Conservation (phyloP, 2,329 filamentous ascomycete genomes). For the Nigrograna mackinnonii region DNA sequence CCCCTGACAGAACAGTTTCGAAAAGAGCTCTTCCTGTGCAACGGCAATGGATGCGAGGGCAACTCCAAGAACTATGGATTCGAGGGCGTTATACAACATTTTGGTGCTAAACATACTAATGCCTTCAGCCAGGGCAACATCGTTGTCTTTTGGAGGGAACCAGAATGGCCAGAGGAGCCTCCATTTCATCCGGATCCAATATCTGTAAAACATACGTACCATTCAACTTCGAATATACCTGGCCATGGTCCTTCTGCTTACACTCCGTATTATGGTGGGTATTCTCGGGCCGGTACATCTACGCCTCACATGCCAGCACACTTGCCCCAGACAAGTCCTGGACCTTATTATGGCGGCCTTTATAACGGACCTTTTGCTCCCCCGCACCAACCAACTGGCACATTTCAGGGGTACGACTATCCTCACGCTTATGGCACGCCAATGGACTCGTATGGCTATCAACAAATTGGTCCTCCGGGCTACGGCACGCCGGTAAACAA, state of each 20-base stretch:
- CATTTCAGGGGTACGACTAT: slow-evolving; percentile 29
- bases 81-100: slow-evolving; percentile 81
- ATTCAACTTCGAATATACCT: slow-evolving; percentile 25
- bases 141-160: slow-evolving; percentile 74
- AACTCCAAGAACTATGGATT: slow-evolving; percentile 73
- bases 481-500: slow-evolving; percentile 28
- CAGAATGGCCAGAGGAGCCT: slow-evolving; percentile 77
- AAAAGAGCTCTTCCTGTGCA: slow-evolving; percentile 78
- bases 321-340: slow-evolving; percentile 40
- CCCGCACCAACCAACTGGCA: slow-evolving; percentile 29
- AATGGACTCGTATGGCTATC: slow-evolving; percentile 32
- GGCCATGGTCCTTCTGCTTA: slow-evolving; percentile 23
- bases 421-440: slow-evolving; percentile 30
- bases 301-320: slow-evolving; percentile 40
- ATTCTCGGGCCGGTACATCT: slow-evolving; percentile 39
- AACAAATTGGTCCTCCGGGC: slow-evolving; percentile 31
- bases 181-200: slow-evolving; percentile 70
- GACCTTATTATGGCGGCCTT: slow-evolving; percentile 37
- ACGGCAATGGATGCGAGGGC: slow-evolving; percentile 62
- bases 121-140: slow-evolving; percentile 71
- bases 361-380: slow-evolving; percentile 42
- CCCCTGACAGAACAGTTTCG: slow-evolving; percentile 66
- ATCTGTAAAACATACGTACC: slow-evolving; percentile 44
- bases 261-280: slow-evolving; percentile 37
- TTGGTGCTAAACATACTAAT: slow-evolving; percentile 78